Evolutionary conservation across 768 basidiomycete species (phyloP).

Genomic region (Tulasnella sp.): DNA sequence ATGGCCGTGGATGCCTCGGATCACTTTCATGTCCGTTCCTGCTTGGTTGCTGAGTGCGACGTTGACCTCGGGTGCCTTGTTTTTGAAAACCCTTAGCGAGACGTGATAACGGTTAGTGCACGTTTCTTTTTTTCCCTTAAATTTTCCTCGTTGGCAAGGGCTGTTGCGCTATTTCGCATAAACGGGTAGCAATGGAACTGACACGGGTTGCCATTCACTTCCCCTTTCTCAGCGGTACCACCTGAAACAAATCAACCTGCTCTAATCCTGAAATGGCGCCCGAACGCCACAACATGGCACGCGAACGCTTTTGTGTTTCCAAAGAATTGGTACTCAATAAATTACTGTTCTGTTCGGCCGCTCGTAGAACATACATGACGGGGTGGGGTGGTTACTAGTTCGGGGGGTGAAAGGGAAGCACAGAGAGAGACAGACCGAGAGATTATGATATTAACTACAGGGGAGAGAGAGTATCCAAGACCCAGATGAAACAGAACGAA

Average conservation of each 20-base stretch:
- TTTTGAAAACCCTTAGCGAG: not conserved
- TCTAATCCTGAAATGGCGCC: slow-evolving; percentile 2
- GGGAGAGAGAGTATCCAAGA: slow-evolving; percentile 4
- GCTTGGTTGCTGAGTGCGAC: not conserved
- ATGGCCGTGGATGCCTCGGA: slow-evolving; percentile 1
- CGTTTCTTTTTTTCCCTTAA: not conserved
- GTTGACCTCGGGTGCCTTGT: not conserved
- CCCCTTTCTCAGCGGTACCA: not conserved
- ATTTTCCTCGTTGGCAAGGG: not conserved
- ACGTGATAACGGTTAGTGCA: slow-evolving; percentile 15
- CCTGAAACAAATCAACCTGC: slow-evolving; percentile 10
- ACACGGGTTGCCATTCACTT: not conserved
- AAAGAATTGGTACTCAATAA: not conserved
- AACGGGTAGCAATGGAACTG: not conserved
- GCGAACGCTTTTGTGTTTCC: not conserved
- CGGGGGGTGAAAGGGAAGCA: not conserved
- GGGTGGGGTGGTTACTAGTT: not conserved
- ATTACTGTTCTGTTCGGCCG: not conserved
- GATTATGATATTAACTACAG: slow-evolving; percentile 4
- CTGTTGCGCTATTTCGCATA: not conserved
- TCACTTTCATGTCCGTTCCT: not conserved
- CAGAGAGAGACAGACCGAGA: not conserved
- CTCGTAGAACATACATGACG: not conserved
- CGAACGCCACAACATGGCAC: not conserved
- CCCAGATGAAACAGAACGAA: not conserved